Base-by-base conservation (phyloP, 805 yeast genomes). In the Metschnikowia cerradonensis region DNA sequence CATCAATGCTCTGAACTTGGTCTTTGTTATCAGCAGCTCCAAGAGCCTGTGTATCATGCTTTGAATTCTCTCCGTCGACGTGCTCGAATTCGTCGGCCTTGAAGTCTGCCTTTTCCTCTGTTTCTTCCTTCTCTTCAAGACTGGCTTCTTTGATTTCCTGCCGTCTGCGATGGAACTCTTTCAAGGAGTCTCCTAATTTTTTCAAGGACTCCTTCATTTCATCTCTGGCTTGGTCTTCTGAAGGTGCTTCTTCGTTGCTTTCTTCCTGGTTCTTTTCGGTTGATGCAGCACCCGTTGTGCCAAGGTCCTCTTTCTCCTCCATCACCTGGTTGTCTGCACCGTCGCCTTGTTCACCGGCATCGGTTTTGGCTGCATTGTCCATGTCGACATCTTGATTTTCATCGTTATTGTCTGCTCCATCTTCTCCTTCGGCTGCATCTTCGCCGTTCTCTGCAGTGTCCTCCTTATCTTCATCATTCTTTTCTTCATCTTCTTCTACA, bases 71-170 rank as follows among this genome's bases (percentile, higher is more conserved):
- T 44, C 90, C 91, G 37, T 87, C 89, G 46, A 86, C 74, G 60
- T 88, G 94, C 63, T 88, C 89, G 66, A 90, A 87, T 60, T 90
- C 96, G 62, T 90, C 96, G 0, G 95, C 91, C 46, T 83, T 78
- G 53, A 82, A 85, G 52, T 80, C 83, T 11, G 84, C 82, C 48
- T 80, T 77, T 11, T 83, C 83, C 6, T 53, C 57, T 23, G 64
- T 22, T 38, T 81, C 82, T 47, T 79, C 81, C 23, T 69, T 70
- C 33, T 72, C 69, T 30, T 70, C 67, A 32, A 54, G 54, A 2
- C 78, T 68, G 8, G 88, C 81, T 56, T 88, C 91, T 57, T 84
- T 76, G 53, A 94, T 92, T 59, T 90, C 97, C 65, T 88, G 90
- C 55, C 87, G 83, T 60, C 96, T 86, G 64, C 89, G 86, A 64